Base-by-base conservation (phyloP, 495 filamentous ascomycete genomes). In the Pyrenula aspistea region DNA sequence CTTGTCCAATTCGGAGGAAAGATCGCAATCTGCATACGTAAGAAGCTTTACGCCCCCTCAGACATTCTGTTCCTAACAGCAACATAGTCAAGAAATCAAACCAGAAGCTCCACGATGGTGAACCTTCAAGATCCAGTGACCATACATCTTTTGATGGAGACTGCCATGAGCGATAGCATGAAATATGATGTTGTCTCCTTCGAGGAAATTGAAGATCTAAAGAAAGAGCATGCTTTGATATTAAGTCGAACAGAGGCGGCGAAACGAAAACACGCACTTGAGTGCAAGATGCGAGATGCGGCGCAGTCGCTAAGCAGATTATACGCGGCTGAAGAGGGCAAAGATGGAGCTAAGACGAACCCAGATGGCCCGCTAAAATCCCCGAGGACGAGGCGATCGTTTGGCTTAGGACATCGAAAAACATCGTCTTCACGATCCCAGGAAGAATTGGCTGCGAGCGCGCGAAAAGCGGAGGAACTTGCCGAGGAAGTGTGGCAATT, bases 211-310 rank as follows among this genome's bases (percentile, higher is more conserved):
- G 93, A 98, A 55, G 79, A 80, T 4, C 70, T 97, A 62, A 98
- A 97, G 74, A 94, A 88, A 66, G 88, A 95, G 70, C 76, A 83
- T 53, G 74, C 79, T 48, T 70, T 81, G 12, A 69, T 97, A 24
- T 76, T 77, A 24, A 80, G 77, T 61, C 84, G 88, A n/a, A 84
- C 93, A 62, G 88, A 90, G 56, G 82, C 84, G 51, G 82, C 88
- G 11, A 83, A 83, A 63, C 79, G 87, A 36, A 95, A 88, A 69
- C 77, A 97, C 42, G 82, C 84, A n/a, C 83, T 96, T 51, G 93
- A 98, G 65, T 88, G 83, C 22, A 97, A 96, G 70, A 85, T 96
- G 57, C 84, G 89, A 58, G 92, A 96, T 77, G 94, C 93, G 0
- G 91, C 94, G 11, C 77, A 85, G 57, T 93, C 88, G 15, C 83